Evolutionary conservation across 352 stramenopile genomes (phyloP).

Genomic region (Thalassiosira hispida): DNA sequence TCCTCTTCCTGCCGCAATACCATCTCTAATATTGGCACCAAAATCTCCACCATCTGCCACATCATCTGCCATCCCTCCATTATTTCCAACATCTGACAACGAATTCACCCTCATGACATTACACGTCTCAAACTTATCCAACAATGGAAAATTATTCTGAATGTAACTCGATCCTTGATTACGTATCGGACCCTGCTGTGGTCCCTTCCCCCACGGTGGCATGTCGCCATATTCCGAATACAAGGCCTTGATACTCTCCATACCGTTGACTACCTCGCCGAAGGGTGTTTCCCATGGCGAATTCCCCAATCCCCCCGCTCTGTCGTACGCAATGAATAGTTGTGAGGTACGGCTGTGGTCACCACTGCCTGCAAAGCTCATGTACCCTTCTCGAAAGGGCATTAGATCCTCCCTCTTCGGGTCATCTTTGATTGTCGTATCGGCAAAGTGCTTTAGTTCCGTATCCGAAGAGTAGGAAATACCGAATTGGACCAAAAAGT

Average conservation of each 20-base stretch:
- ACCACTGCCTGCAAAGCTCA: constrained; percentile 77
- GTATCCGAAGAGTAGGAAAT: constrained; percentile 68
- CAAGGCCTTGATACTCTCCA: constrained; percentile 70
- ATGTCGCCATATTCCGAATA: constrained; percentile 78
- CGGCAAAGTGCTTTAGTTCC: constrained; percentile 56
- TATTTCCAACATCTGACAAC: not conserved
- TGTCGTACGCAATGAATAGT: constrained; percentile 79
- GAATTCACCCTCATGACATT: constrained; percentile 35
- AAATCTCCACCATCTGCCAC: not conserved
- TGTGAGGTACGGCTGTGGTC: constrained; percentile 71
- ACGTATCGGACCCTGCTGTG: constrained; percentile 75
- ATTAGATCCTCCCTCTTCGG: constrained; percentile 61
- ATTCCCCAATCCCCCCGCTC: constrained; percentile 55
- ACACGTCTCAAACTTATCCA: constrained; percentile 74
- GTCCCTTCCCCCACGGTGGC: constrained; percentile 76
- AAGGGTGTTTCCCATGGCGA: constrained; percentile 78
- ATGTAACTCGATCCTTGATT: constrained; percentile 69
- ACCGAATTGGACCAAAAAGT: constrained; percentile 84
- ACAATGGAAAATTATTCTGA: constrained; percentile 73
- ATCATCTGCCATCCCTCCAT: not conserved
- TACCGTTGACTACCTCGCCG: constrained; percentile 71
- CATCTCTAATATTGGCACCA: too few species aligned
- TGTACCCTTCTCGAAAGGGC: constrained; percentile 73
- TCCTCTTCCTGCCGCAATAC: too few species aligned
- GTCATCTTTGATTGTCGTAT: constrained; percentile 73